These are phyloP conservation scores for Fagopyrum tataricum DNA, from an alignment of 148 eudicot genomes.

Conservation along the genomic window DNA sequence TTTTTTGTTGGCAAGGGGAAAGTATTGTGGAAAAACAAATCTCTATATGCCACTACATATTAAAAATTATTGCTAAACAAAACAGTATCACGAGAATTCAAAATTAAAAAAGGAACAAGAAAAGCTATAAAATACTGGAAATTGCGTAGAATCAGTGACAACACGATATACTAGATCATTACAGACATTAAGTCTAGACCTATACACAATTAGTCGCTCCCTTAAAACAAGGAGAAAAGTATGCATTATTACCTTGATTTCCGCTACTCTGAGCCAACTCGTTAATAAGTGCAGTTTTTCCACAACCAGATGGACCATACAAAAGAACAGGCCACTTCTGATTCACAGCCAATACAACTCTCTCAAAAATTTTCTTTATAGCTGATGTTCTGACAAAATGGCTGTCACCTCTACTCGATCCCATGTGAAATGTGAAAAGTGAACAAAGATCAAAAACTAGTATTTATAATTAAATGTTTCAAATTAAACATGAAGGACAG, in stretches of 20 bases:
- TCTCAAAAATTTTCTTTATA: slow-evolving; percentile 63
- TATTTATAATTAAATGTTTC: neutral
- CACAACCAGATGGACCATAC: slow-evolving; percentile 85
- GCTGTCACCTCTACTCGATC: slow-evolving; percentile 16
- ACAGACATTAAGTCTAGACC: neutral
- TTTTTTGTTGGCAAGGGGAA: neutral
- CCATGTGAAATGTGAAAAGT: slow-evolving; percentile 10
- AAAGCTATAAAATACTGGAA: neutral
- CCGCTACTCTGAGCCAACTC: slow-evolving; percentile 60
- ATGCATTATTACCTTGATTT: slow-evolving; percentile 44
- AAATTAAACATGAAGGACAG: neutral
- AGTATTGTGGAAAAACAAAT: neutral
- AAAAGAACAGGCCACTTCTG: slow-evolving; percentile 98
- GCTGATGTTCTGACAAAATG: slow-evolving; percentile 73
- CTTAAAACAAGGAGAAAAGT: neutral
- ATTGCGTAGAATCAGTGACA: neutral
- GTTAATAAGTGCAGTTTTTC: slow-evolving; percentile 75
- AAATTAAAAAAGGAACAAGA: neutral
- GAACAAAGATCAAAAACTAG: slow-evolving; percentile 1
- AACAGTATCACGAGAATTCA: neutral
- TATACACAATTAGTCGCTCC: neutral
- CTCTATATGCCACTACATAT: neutral
- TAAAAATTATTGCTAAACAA: neutral
- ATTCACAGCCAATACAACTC: slow-evolving; percentile 70
- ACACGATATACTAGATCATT: neutral